A percentile compares a stretch with the other conserved stretches of the same genome.
These are phyloP conservation scores for Blastocrithidia nonstop DNA, from an alignment of 208 protist genomes.

Conservation along the genomic window DNA sequence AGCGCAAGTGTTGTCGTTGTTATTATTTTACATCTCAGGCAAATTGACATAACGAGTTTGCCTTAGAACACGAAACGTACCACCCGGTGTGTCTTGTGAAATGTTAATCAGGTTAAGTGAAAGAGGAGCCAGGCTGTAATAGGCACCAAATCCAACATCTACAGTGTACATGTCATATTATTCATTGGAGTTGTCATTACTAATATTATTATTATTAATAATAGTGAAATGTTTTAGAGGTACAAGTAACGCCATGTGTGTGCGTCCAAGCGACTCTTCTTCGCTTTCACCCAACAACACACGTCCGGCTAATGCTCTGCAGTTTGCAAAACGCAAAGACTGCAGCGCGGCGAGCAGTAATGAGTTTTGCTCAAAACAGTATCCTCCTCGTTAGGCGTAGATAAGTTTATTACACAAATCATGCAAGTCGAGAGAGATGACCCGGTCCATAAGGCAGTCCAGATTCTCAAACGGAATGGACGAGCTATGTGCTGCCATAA, in stretches of 20 bases:
- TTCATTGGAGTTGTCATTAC: background rate
- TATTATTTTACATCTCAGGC: slow-evolving; percentile 9
- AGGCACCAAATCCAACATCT: slow-evolving; percentile 10
- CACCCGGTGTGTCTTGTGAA: slow-evolving; percentile 6
- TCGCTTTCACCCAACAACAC: slow-evolving; percentile 1
- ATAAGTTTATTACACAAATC: slow-evolving; percentile 10
- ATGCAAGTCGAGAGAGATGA: slow-evolving; percentile 4
- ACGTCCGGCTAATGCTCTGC: slow-evolving; percentile 4
- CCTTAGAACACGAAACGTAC: slow-evolving; percentile 8
- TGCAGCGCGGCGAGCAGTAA: slow-evolving; percentile 9
- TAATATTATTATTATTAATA: background rate
- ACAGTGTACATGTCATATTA: slow-evolving; percentile 5
- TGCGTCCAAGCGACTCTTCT: slow-evolving; percentile 3
- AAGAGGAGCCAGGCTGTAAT: slow-evolving; percentile 5
- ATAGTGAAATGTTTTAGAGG: background rate
- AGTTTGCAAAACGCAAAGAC: slow-evolving; percentile 5
- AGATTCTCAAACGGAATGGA: slow-evolving; percentile 10
- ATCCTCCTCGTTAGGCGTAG: slow-evolving; percentile 11
- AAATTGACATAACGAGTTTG: too few relatives aligned
- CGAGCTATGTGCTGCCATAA: slow-evolving; percentile 5
- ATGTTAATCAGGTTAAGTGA: background rate
- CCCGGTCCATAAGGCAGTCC: slow-evolving; percentile 7
- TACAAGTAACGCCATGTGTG: slow-evolving; percentile 5
- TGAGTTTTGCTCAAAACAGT: slow-evolving; percentile 13
- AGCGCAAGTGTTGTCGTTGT: slow-evolving; percentile 4